These are phyloP conservation scores for Auricularia auricula-judae DNA, from an alignment of 768 basidiomycete genomes.

Conservation along the genomic window DNA sequence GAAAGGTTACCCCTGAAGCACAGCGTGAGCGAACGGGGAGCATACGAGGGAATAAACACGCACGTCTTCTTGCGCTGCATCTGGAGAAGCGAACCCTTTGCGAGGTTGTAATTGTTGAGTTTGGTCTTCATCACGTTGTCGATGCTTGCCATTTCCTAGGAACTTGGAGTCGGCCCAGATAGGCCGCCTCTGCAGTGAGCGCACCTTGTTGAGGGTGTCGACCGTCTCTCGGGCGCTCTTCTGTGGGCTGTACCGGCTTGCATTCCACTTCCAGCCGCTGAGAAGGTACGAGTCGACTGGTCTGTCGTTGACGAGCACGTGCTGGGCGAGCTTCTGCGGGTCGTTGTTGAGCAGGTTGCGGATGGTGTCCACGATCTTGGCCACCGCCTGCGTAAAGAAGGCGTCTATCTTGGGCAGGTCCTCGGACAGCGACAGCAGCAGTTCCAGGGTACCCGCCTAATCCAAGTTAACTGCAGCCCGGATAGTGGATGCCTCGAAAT, in stretches of 20 bases:
- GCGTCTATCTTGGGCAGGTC: constrained; percentile 85
- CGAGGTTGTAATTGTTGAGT: constrained; percentile 81
- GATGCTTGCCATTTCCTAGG: constrained; percentile 86
- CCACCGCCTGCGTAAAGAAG: constrained; percentile 77
- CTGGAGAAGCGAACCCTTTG: constrained; percentile 83
- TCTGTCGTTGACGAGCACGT: constrained; percentile 70
- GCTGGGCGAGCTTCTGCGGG: constrained; percentile 58
- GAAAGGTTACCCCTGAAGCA: constrained; percentile 81
- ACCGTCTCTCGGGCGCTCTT: constrained; percentile 74
- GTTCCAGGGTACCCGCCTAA: constrained; percentile 45
- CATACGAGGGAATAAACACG: constrained; percentile 14
- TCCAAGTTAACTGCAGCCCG: too few relatives aligned
- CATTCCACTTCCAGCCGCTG: constrained; percentile 87
- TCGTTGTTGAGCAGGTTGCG: constrained; percentile 87
- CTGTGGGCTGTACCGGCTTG: constrained; percentile 78
- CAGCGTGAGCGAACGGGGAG: constrained; percentile 1
- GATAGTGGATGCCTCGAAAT: constrained; percentile 4
- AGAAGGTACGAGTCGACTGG: constrained; percentile 71
- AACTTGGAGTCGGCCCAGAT: neutral
- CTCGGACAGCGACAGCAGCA: constrained; percentile 81
- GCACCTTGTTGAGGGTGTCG: constrained; percentile 76
- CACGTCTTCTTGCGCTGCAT: constrained; percentile 94
- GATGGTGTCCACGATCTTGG: constrained; percentile 89
- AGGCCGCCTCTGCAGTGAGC: constrained; percentile 9
- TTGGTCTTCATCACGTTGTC: constrained; percentile 92